Base-by-base conservation (phyloP, 2,329 filamentous ascomycete genomes). In the Aspergillus quadricinctus region DNA sequence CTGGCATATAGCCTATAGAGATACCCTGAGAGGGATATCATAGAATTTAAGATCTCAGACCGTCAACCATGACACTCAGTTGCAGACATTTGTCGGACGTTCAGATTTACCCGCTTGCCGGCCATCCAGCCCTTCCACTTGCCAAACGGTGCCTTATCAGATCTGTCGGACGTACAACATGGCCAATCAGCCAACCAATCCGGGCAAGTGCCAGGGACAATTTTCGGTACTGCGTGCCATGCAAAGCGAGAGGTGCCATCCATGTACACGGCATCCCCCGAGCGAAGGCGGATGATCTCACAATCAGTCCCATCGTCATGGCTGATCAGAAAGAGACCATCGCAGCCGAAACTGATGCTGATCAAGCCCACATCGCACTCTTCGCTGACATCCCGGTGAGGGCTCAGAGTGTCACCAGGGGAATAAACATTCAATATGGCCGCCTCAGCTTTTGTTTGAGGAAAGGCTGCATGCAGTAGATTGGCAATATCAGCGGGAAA, bases 371-470 rank as follows among this genome's bases (percentile, higher is more conserved):
- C 85, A 64, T 90, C 83, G 50, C 87, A 88, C 63, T 89, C 81
- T 75, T 97, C 94, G 61, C 91, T 95, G 45, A 97, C 92, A 69
- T 99, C 94, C 10, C 94, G 86, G 76, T 97, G 94, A 72, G 96
- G 83, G 77, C 90, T 93, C 71, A 97, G 86, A 0, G 89, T 95
- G 69, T 97, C 93, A 21, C 90, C 90, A 0, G 94, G 90, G 0
- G 86, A 89, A 75, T 97, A 97, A 51, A 97, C 81, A 71, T 97
- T 97, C 64, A 96, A 85, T 61, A 97, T 97, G 40, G 94, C 93
- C 1, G 94, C 92, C 75, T 97, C 87, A 0, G 93, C 85, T 52
- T 82, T 79, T 14, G 92, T 94, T 10, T 85, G 80, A 0, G 91
- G 89, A 63, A 96, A 97, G 0, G 94, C 73, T 0, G 75, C 75